phyloP scores from a whole-genome alignment of 768 basidiomycete genomes.

The Tylopilus felleus region DNA sequence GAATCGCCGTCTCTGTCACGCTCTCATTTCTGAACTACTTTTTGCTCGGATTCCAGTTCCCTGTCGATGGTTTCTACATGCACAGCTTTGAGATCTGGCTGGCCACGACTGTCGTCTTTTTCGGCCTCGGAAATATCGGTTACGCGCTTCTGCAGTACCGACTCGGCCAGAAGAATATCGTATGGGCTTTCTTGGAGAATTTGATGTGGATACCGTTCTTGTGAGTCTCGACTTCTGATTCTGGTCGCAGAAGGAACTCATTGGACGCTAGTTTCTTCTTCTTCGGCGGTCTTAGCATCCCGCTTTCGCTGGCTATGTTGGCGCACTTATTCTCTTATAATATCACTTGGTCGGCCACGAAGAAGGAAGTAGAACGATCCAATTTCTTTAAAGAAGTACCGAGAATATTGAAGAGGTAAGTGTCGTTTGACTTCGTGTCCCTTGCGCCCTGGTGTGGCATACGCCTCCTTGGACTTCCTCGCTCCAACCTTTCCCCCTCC shows the following conservation, averaged over 20 bases:
- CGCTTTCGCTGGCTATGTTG: slow-evolving; percentile 50
- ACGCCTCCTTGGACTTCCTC: not conserved
- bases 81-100: slow-evolving; percentile 81
- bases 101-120: slow-evolving; percentile 73
- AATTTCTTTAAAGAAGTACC: slow-evolving; percentile 93
- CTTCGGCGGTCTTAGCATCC: slow-evolving; percentile 56
- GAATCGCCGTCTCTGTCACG: slow-evolving; percentile 65
- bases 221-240: slow-evolving; percentile 17
- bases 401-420: slow-evolving; percentile 57
- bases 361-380: slow-evolving; percentile 82
- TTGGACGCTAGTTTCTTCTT: slow-evolving; percentile 40
- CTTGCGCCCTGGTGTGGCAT: not conserved
- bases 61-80: slow-evolving; percentile 73
- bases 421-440: not conserved
- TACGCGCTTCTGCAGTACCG: slow-evolving; percentile 74
- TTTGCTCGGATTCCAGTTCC: slow-evolving; percentile 68
- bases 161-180: slow-evolving; percentile 42
- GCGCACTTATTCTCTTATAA: slow-evolving; percentile 59
- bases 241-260: slow-evolving; percentile 5
- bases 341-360: slow-evolving; percentile 56
- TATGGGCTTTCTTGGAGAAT: slow-evolving; percentile 26
- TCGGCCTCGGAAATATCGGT: slow-evolving; percentile 67
- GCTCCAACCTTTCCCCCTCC: not conserved
- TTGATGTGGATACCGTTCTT: slow-evolving; percentile 37
- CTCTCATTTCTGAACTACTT: slow-evolving; percentile 72